Evolutionary conservation across 192 early-diverging fungal species (phyloP), one percentile per base, ranked within the genome.

Genomic region (Linnemannia hyalina): DNA sequence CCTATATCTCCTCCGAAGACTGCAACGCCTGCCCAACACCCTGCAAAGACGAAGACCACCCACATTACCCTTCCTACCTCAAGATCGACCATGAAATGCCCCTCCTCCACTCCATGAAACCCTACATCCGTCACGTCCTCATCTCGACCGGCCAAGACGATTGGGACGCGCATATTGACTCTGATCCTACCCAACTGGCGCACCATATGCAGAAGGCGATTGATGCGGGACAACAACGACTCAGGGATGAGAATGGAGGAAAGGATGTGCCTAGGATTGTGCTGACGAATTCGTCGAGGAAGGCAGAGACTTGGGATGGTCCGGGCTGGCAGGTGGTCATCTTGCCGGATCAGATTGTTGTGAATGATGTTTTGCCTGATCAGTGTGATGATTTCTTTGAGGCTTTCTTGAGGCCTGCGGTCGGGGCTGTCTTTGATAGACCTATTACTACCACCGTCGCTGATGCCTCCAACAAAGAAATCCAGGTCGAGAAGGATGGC

Each of bases 41-140:
- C 13, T 93, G 92, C 65, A 77, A 88, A 20, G 89, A 90, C 6
- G 70, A 76, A 63, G 74, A 77, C 38, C 92, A 93, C 72, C 35
- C 73, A 6, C 74, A 78, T 20, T 92, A 90, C 54, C 92, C 92
- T 13, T 76, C 87, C 15, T 92, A 92, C 63, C 78, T 93, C 42
- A 89, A 91, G 26, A 88, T 93, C 23, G 91, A 93, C 82, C 75
- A 73, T 15, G 78, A 83, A 11, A 29, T 80, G 0, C 76, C 88
- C 6, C 76, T 93, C n/a, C 68, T 91, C 40, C 82, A 90, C 36
- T 88, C 91, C 16, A 90, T 89, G 54, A 89, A 88, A 57, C 91
- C 92, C 0, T 93, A 93, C 68, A 77, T 85, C 11, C 89, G 91
- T 29, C 92, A 93, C 77, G 87, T 93, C 68, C 68, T 92, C 74